A percentile compares a stretch with the other conserved stretches of the same genome.
Evolutionary conservation across 164 flowering plant species (phyloP).

Genomic region (Tetrastigma voinierianum): DNA sequence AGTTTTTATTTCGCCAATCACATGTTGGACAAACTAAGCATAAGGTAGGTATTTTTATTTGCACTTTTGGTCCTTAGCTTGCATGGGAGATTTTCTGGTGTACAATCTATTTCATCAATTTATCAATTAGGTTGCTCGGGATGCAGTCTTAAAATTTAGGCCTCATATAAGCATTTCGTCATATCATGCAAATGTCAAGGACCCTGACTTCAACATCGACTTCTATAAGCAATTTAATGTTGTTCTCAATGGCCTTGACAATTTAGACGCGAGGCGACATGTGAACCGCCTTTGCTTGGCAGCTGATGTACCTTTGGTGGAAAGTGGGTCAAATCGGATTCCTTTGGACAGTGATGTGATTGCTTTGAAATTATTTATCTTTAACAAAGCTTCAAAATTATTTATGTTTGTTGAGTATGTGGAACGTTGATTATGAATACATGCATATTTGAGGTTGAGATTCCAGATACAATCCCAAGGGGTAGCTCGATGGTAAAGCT

Average conservation of each 20-base stretch:
- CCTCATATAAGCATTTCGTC: slow-evolving; percentile 81
- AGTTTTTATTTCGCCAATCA: slow-evolving; percentile 78
- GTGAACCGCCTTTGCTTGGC: slow-evolving; percentile 97
- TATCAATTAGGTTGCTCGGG: slow-evolving; percentile 85
- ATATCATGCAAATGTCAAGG: slow-evolving; percentile 94
- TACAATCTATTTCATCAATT: background rate
- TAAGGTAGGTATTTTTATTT: slow-evolving; percentile 47
- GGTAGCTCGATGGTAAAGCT: too few species aligned
- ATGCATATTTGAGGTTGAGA: too few species aligned
- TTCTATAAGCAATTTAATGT: slow-evolving; percentile 90
- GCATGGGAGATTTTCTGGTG: background rate
- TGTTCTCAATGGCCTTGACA: slow-evolving; percentile 94
- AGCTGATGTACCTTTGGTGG: slow-evolving; percentile 90
- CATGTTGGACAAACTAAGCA: slow-evolving; percentile 98
- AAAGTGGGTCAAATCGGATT: slow-evolving; percentile 99
- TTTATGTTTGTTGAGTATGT: too few species aligned
- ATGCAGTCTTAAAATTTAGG: slow-evolving; percentile 84
- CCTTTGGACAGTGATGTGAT: slow-evolving; percentile 60
- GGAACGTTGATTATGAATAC: too few species aligned
- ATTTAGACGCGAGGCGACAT: slow-evolving; percentile 94
- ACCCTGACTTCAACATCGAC: slow-evolving; percentile 82
- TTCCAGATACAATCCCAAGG: too few species aligned
- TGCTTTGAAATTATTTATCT: too few species aligned
- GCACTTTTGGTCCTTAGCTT: background rate
- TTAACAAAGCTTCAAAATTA: too few species aligned